phyloP scores from a whole-genome alignment of 495 filamentous ascomycete species.

The Penicillium canescens region DNA sequence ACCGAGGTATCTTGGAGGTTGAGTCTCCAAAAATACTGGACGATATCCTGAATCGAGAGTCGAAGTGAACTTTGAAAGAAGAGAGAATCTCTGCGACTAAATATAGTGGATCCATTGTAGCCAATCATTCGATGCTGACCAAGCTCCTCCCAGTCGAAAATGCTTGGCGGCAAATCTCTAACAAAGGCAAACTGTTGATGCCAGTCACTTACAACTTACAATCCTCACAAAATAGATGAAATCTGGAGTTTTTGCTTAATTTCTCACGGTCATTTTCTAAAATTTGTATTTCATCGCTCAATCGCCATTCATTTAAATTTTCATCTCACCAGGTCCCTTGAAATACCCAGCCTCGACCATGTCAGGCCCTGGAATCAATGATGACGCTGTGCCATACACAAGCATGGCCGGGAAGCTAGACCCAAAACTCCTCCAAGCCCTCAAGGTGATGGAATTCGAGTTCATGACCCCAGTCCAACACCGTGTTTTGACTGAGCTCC shows the following conservation, averaged over 20 bases:
- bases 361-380: conserved; percentile 18
- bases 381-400: conserved; percentile 40
- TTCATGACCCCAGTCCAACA: conserved; percentile 60
- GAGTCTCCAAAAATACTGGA: no score
- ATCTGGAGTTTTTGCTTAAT: background rate
- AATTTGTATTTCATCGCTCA: background rate
- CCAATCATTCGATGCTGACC: conserved; percentile 7
- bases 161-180: conserved; percentile 20
- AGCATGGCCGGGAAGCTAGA: conserved; percentile 51
- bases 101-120: background rate
- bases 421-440: conserved; percentile 42
- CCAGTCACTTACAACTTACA: no score
- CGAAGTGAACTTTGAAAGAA: no score
- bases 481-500: conserved; percentile 52
- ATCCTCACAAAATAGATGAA: background rate
- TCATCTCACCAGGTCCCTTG: conserved; percentile 2
- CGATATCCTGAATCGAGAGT: no score
- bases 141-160: background rate
- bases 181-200: background rate
- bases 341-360: conserved; percentile 12
- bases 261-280: no score
- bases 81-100: no score
- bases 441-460: conserved; percentile 45
- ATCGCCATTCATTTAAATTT: conserved; percentile 1
- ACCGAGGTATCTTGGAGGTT: no score